Conservation (phyloP, 2,329 filamentous ascomycete genomes). For the Pestalotiopsis sp. region DNA sequence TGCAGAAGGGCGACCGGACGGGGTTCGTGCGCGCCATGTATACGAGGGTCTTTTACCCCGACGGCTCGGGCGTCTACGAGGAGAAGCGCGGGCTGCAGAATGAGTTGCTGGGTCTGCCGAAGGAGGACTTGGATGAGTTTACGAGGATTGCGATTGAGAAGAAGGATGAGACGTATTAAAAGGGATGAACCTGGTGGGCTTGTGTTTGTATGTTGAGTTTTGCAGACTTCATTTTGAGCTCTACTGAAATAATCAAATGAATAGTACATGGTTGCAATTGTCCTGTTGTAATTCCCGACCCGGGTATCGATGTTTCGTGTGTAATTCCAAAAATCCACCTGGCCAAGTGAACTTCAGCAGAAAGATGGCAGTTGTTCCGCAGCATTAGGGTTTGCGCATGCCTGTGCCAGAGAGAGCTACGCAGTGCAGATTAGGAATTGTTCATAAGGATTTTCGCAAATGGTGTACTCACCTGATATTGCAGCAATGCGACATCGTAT, state of each 20-base stretch:
- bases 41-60: conserved; percentile 13
- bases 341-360: background rate
- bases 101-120: conserved; percentile 11
- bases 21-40: conserved; percentile 15
- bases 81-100: conserved; percentile 6
- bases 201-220: too few species aligned
- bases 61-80: conserved; percentile 10
- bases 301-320: too few species aligned
- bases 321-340: too few species aligned
- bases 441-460: background rate
- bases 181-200: too few species aligned
- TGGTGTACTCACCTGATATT: background rate
- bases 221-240: too few species aligned
- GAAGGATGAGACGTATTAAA: background rate
- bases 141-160: conserved; percentile 8
- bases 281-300: too few species aligned
- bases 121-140: conserved; percentile 15
- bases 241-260: too few species aligned
- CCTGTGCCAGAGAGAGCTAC: background rate
- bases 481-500: background rate
- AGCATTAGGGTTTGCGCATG: background rate
- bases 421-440: background rate
- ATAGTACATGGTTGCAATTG: too few species aligned
- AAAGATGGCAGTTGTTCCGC: background rate
- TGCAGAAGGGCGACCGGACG: background rate